phyloP scores from a whole-genome alignment of 208 protist genomes.

The Trypanosoma cruzi region DNA sequence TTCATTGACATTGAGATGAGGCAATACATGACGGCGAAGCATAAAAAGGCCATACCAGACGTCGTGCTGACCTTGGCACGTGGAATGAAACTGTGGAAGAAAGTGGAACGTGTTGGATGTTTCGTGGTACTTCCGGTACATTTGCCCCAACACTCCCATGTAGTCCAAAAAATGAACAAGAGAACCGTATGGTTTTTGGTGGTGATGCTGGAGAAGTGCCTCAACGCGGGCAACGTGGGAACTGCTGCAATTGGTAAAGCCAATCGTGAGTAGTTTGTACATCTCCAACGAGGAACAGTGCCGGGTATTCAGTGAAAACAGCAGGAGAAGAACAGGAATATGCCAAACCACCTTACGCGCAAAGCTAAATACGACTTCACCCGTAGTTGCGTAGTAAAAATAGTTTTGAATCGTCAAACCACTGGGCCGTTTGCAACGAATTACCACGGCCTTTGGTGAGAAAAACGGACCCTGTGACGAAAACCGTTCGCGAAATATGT shows the following conservation, averaged over 20 bases:
- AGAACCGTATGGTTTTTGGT: conserved; percentile 72
- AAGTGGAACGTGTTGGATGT: conserved; percentile 71
- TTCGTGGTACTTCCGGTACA: conserved; percentile 84
- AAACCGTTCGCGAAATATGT: conserved; percentile 92
- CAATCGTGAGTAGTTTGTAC: conserved; percentile 67
- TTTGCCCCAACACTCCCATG: conserved; percentile 74
- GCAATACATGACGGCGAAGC: conserved; percentile 86
- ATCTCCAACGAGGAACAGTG: conserved; percentile 60
- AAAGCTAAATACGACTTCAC: conserved; percentile 90
- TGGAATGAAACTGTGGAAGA: conserved; percentile 68
- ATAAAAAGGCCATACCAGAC: conserved; percentile 93
- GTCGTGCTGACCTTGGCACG: conserved; percentile 80
- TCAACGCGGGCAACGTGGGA: conserved; percentile 74
- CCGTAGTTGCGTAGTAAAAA: conserved; percentile 96
- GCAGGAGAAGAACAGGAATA: conserved; percentile 76
- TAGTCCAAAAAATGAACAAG: conserved; percentile 78
- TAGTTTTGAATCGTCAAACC: conserved; percentile 94
- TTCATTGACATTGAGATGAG: conserved; percentile 78
- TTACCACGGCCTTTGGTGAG: conserved; percentile 94
- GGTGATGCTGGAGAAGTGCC: conserved; percentile 90
- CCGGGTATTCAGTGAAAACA: conserved; percentile 65
- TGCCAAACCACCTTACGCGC: conserved; percentile 87
- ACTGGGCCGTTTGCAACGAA: conserved; percentile 95
- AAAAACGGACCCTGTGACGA: conserved; percentile 92
- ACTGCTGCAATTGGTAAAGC: conserved; percentile 47